A percentile compares a stretch with the other conserved stretches of the same genome.
Conservation (phyloP, 768 basidiomycete species). For the Clathrus columnatus region DNA sequence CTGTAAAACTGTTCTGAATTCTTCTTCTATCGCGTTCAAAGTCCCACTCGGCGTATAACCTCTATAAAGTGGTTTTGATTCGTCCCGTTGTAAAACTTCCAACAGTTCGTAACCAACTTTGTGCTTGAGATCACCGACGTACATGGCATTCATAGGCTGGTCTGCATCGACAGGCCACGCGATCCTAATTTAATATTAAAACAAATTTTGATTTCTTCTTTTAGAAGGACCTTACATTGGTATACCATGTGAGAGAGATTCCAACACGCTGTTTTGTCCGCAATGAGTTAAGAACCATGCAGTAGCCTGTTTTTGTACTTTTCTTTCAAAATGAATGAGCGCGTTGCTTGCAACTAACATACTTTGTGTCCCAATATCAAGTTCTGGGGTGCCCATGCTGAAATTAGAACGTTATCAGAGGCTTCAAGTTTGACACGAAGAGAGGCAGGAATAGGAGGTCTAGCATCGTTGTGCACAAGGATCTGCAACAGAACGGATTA, state of each 20-base stretch:
- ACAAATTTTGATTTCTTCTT: neutral
- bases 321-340: neutral
- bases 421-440: constrained; percentile 12
- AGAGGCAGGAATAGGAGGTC: constrained; percentile 15
- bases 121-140: constrained; percentile 11
- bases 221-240: constrained; percentile 14
- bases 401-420: constrained; percentile 16
- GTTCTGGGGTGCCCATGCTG: constrained; percentile 21
- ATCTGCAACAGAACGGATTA: constrained; percentile 14
- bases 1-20: constrained; percentile 11
- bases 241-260: constrained; percentile 17
- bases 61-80: constrained; percentile 12
- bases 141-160: constrained; percentile 18
- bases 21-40: constrained; percentile 14
- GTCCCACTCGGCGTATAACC: constrained; percentile 16
- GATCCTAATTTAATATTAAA: constrained; percentile 13
- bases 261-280: constrained; percentile 19
- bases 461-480: constrained; percentile 13
- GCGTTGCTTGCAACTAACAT: neutral
- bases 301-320: constrained; percentile 12
- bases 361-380: constrained; percentile 19
- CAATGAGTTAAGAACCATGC: constrained; percentile 21
- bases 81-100: constrained; percentile 15
- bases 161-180: constrained; percentile 21
- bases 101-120: constrained; percentile 16